Evolutionary conservation across 1,284 basidiomycete genomes (phyloP), one percentile per base, ranked within the genome.

Genomic region (Ceratobasidium sp.): DNA sequence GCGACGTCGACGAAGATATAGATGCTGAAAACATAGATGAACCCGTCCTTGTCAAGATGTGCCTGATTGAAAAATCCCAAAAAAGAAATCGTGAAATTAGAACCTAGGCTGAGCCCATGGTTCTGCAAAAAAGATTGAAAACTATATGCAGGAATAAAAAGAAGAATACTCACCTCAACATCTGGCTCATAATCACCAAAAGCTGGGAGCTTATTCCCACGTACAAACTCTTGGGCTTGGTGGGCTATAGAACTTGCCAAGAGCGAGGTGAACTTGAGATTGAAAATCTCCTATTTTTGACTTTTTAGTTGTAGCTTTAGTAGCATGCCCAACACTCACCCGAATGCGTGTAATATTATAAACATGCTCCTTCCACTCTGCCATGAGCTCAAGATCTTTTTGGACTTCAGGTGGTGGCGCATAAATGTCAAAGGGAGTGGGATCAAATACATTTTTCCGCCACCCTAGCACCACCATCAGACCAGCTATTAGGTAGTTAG

Each of bases 1-100:
- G 15, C 52, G 10, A 7, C 7, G n/a, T 61, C 57, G 10, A 61
- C 28, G 23, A 61, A 61, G 7, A 61, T 61, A 28, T 26, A 61
- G 57, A 61, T 61, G 28, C 57, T 61, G 28, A 61, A 61, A 13
- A 61, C 57, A 33, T 61, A 61, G 57, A 6, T 9, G 23, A 28
- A 61, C 7, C 9, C 57, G 33, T 61, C 57, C 10, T 61, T 61
- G 28, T 61, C 57, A 12, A 61, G 26, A 28, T 61, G 57, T 5
- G 28, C 28, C 26, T 61, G 57, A 28, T 61, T 61, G 33, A 10
- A 15, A 23, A 61, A 61, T 33, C 57, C 57, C 7, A 13, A 5
- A 61, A 28, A 61, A 20, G 57, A 61, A 28, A 61, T 61, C 23
- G 57, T 61, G 33, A 61, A 28, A 33, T 61, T 61, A 5, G 9